Evolutionary conservation across 495 filamentous ascomycete genomes (phyloP), one percentile per base, ranked within the genome.

Genomic region (Podospora anserina): DNA sequence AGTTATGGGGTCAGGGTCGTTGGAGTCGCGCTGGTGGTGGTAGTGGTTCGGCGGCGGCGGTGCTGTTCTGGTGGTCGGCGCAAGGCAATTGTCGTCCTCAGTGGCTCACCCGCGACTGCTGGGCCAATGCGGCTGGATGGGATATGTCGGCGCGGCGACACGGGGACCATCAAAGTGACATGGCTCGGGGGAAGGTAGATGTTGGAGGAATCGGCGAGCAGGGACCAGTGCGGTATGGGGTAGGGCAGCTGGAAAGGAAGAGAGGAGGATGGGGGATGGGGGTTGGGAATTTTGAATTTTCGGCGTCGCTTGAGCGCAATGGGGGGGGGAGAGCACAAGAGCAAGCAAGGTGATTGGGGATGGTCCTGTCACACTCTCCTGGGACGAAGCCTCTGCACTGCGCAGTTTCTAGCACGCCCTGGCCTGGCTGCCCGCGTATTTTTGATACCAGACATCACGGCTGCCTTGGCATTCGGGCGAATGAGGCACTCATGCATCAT

Each of bases 241-340:
- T 63, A 71, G 4, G 3, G 30, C 60, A 71, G 74, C 69, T 60
- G 70, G 59, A 67, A 66, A 73, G 69, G 68, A 72, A 60, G 64
- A 71, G 65, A 58, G 70, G 70, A 75, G 70, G 63, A 68, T 70
- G 72, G 70, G 74, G 78, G 73, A 78, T 80, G 76, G 76, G 78
- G 74, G 78, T 80, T 75, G 76, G 74, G 69, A 66, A 74, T 78
- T 75, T 73, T 66, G 72, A 75, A 74, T 72, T 78, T 78, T 80
- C 77, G 73, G 75, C 72, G 70, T 71, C 75, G 75, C 73, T 77
- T 76, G 76, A 73, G 69, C 71, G 72, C 66, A 68, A 74, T 74
- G 72, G 69, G 74, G 39, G 72, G 72, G 72, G 72, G 74, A 69
- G 68, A 74, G 70, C 69, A 70, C 72, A 75, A 68, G 72, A 72